These are phyloP conservation scores for Spathaspora sp. DNA, from an alignment of 805 yeast species.

Conservation along the genomic window DNA sequence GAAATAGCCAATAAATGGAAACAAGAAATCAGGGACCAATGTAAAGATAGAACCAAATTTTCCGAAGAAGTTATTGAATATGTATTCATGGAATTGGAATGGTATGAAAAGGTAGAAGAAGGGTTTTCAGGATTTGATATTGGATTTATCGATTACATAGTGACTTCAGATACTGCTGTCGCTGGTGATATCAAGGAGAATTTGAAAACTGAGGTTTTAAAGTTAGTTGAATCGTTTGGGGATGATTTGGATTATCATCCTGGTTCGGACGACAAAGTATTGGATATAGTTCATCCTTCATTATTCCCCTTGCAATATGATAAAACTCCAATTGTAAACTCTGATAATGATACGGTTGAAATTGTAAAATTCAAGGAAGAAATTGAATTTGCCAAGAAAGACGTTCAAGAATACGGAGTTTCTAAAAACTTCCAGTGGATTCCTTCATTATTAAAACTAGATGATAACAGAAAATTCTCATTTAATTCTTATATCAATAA, in stretches of 20 bases:
- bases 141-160: conserved; percentile 17
- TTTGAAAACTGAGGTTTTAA: conserved; percentile 11
- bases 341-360: conserved; percentile 2
- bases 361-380: conserved; percentile 9
- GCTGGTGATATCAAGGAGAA: conserved; percentile 4
- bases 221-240: conserved; percentile 11
- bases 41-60: too few relatives aligned
- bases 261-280: conserved; percentile 27
- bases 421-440: conserved; percentile 34
- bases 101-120: too few relatives aligned
- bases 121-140: conserved; percentile 9
- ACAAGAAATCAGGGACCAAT: too few relatives aligned
- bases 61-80: too few relatives aligned
- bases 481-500: too few relatives aligned
- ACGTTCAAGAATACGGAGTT: conserved; percentile 11
- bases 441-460: too few relatives aligned
- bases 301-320: conserved; percentile 33
- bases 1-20: too few relatives aligned
- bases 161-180: conserved; percentile 16
- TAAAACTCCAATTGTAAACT: conserved; percentile 15
- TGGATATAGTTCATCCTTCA: conserved; percentile 41
- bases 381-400: conserved; percentile 10
- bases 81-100: too few relatives aligned
- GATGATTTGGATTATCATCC: conserved; percentile 34
- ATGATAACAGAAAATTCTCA: too few relatives aligned